Conservation (phyloP, 2,329 filamentous ascomycete species). For the Alternaria consortialis region DNA sequence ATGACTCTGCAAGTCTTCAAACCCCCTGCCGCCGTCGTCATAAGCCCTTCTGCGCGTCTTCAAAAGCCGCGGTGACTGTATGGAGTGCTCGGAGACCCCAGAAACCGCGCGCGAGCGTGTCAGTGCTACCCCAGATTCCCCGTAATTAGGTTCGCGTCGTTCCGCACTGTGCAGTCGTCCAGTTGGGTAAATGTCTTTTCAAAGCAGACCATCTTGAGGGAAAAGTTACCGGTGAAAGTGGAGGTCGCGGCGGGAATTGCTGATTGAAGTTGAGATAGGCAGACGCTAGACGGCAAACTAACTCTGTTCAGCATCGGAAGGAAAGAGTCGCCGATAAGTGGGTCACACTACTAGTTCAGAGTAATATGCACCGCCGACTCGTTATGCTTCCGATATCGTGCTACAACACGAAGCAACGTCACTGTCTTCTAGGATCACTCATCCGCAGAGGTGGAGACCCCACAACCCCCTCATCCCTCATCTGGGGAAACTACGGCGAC, state of each 20-base stretch:
- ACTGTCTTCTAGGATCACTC: background rate
- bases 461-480: background rate
- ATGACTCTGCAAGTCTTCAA: background rate
- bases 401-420: background rate
- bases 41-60: slow-evolving; percentile 5
- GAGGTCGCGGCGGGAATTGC: slow-evolving; percentile 24
- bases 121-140: slow-evolving; percentile 31
- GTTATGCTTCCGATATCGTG: background rate
- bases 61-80: slow-evolving; percentile 19
- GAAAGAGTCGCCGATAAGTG: slow-evolving; percentile 17
- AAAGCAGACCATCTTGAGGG: slow-evolving; percentile 12
- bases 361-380: slow-evolving; percentile 12
- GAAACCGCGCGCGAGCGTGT: slow-evolving; percentile 4
- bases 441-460: background rate
- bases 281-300: background rate
- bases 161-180: slow-evolving; percentile 26
- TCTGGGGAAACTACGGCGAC: slow-evolving; percentile 3
- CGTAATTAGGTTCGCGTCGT: slow-evolving; percentile 30
- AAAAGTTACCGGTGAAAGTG: slow-evolving; percentile 8
- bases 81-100: slow-evolving; percentile 22
- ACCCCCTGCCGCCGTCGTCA: background rate
- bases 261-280: background rate
- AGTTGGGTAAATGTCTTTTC: slow-evolving; percentile 14
- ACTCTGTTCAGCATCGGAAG: background rate
- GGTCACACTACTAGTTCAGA: background rate